Conservation (phyloP, 2,329 filamentous ascomycete species). For the Microcyclosporella mali region DNA sequence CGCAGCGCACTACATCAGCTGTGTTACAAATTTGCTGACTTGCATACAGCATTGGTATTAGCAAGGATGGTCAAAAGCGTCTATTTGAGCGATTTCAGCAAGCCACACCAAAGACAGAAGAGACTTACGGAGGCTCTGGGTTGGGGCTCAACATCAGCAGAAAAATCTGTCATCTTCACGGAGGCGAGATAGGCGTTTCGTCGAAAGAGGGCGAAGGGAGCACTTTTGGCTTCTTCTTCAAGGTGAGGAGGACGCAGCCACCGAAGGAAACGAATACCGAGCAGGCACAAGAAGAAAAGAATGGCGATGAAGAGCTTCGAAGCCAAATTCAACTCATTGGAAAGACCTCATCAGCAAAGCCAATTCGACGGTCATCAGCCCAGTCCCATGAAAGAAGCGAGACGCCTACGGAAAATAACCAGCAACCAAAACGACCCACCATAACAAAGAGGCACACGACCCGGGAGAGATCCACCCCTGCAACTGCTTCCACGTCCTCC, state of each 20-base stretch:
- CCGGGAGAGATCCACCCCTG: not conserved
- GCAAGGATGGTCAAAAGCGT: constrained; percentile 34
- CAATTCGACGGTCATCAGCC: no score
- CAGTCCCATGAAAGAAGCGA: no score
- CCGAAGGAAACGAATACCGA: constrained; percentile 1
- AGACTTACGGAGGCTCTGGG: constrained; percentile 40
- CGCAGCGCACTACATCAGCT: not conserved
- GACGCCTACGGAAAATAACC: no score
- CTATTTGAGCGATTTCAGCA: constrained; percentile 41
- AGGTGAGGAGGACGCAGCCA: constrained; percentile 13
- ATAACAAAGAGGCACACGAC: not conserved
- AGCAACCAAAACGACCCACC: no score
- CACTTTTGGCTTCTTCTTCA: constrained; percentile 43
- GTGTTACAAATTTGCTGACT: not conserved
- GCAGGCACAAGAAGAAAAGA: constrained; percentile 1
- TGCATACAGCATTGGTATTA: constrained; percentile 34
- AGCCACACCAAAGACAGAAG: constrained; percentile 29
- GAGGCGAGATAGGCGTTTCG: constrained; percentile 42
- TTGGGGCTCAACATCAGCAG: constrained; percentile 43
- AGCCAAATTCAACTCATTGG: constrained; percentile 8
- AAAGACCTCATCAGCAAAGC: constrained; percentile 1
- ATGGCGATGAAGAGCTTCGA: constrained; percentile 7
- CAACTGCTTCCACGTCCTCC: no score
- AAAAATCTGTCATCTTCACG: constrained; percentile 39
- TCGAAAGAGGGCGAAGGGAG: constrained; percentile 33